These are phyloP conservation scores for Dalbergia oliveri DNA, from an alignment of 306 rosid species.

Conservation along the genomic window DNA sequence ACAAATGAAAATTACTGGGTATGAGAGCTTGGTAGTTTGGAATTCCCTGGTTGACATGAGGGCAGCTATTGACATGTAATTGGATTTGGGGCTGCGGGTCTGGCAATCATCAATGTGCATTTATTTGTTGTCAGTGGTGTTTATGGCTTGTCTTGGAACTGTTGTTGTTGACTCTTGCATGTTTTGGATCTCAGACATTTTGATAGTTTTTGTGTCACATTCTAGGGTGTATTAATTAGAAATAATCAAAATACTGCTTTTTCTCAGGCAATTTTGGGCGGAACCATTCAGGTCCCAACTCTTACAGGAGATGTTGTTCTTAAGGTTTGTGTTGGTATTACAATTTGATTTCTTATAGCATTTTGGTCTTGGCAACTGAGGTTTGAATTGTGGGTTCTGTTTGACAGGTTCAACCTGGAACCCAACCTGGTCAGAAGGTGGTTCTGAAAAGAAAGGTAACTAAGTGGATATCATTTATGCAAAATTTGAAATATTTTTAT, in stretches of 20 bases:
- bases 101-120: neutral
- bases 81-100: slow-evolving; percentile 5
- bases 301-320: slow-evolving; percentile 88
- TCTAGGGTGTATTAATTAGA: neutral
- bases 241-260: neutral
- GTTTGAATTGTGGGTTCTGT: slow-evolving; percentile 10
- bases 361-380: slow-evolving; percentile 32
- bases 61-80: neutral
- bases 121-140: slow-evolving; percentile 3
- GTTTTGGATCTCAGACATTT: slow-evolving; percentile 10
- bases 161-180: neutral
- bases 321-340: slow-evolving; percentile 65
- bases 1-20: neutral
- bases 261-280: slow-evolving; percentile 86
- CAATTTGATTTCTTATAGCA: slow-evolving; percentile 11
- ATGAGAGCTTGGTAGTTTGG: slow-evolving; percentile 17
- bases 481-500: neutral
- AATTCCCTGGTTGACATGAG: slow-evolving; percentile 24
- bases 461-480: slow-evolving; percentile 35
- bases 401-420: slow-evolving; percentile 85
- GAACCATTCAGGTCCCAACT: slow-evolving; percentile 91
- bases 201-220: neutral
- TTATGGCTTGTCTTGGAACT: slow-evolving; percentile 15
- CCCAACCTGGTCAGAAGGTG: slow-evolving; percentile 92
- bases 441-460: slow-evolving; percentile 95